Conservation (phyloP, 768 basidiomycete genomes). For the Pleurotus eryngii region DNA sequence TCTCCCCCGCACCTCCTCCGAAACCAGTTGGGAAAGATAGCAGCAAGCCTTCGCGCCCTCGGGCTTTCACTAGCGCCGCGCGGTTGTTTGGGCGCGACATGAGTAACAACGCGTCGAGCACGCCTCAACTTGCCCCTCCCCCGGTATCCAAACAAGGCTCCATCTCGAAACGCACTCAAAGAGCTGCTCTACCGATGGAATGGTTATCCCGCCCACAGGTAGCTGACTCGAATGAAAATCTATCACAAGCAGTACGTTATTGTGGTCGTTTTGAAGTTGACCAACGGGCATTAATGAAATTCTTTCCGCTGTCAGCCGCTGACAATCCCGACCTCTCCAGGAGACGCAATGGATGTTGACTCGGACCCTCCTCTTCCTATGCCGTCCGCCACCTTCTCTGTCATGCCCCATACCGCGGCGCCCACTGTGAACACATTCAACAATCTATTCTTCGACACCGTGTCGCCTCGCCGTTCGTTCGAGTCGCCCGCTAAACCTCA, state of each 20-base stretch:
- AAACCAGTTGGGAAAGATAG: slow-evolving; percentile 16
- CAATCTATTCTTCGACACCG: slow-evolving; percentile 55
- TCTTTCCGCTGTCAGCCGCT: slow-evolving; percentile 25
- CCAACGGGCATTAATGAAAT: slow-evolving; percentile 8
- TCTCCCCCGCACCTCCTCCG: slow-evolving; percentile 61
- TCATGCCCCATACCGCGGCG: slow-evolving; percentile 34
- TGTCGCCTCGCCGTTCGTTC: slow-evolving; percentile 48
- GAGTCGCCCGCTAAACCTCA: slow-evolving; percentile 41
- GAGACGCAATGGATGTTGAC: slow-evolving; percentile 83
- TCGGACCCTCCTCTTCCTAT: slow-evolving; percentile 7
- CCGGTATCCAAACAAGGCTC: slow-evolving; percentile 25
- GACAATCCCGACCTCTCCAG: slow-evolving; percentile 39
- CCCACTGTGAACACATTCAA: slow-evolving; percentile 54
- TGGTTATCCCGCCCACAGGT: slow-evolving; percentile 42
- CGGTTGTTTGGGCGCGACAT: slow-evolving; percentile 74
- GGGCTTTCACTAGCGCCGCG: slow-evolving; percentile 62
- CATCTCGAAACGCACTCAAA: slow-evolving; percentile 53
- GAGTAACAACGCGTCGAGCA: slow-evolving; percentile 49
- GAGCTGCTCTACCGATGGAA: slow-evolving; percentile 60
- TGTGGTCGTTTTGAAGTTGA: background rate
- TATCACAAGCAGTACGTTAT: background rate
- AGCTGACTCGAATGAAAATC: background rate
- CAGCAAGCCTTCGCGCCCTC: slow-evolving; percentile 42
- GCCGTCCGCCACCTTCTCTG: slow-evolving; percentile 2
- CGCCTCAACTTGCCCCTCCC: slow-evolving; percentile 25